phyloP scores from a whole-genome alignment of 441 rosid genomes.

The Corymbia citriodora region DNA sequence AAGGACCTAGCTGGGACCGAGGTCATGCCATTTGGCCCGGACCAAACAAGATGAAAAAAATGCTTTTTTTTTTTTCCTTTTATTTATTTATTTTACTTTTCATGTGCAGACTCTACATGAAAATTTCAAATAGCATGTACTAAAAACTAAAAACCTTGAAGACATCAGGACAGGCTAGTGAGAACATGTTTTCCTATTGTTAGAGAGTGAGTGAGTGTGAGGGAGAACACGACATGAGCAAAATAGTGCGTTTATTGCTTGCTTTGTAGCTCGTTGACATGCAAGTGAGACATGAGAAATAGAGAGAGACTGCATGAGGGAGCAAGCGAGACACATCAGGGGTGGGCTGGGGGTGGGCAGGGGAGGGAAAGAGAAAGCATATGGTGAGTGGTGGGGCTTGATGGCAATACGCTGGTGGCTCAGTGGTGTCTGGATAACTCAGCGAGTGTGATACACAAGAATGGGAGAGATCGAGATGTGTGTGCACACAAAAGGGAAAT shows the following conservation, averaged over 20 bases:
- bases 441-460: neutral
- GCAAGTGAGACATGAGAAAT: neutral
- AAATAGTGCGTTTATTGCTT: neutral
- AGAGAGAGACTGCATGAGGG: neutral
- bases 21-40: neutral
- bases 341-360: neutral
- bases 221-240: neutral
- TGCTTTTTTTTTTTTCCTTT: neutral
- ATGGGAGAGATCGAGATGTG: neutral
- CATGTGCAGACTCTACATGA: neutral
- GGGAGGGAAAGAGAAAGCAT: neutral
- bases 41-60: neutral
- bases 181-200: neutral
- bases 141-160: neutral
- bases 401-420: neutral
- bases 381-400: neutral
- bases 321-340: neutral
- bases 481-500: neutral
- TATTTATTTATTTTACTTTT: neutral
- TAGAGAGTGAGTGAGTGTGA: neutral
- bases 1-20: neutral
- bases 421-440: neutral
- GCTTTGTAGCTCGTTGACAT: neutral
- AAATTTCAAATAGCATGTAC: neutral
- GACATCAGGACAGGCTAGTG: neutral